These are phyloP conservation scores for Verbascum thapsus DNA, from an alignment of 257 asterid genomes.

Conservation along the genomic window DNA sequence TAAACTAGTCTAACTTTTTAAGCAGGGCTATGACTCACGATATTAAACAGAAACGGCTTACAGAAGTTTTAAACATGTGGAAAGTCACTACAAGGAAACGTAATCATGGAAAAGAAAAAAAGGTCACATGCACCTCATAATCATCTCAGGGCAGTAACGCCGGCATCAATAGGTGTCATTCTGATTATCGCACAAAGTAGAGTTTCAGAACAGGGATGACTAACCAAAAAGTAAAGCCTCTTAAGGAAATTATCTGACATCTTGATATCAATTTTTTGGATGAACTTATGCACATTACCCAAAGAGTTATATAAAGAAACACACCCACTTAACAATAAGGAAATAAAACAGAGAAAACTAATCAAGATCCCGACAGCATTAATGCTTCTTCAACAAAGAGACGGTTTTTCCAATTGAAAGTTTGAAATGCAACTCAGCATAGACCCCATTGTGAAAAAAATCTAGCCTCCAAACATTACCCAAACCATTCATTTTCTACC, in stretches of 20 bases:
- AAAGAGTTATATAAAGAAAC: neutral
- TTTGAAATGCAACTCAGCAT: too few species aligned
- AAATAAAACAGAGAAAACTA: neutral
- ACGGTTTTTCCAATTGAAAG: neutral
- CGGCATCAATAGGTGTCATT: slow-evolving; percentile 1
- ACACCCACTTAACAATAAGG: neutral
- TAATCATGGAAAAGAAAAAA: neutral
- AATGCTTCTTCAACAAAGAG: neutral
- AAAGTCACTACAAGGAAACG: too few species aligned
- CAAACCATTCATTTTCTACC: too few species aligned
- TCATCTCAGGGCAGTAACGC: neutral
- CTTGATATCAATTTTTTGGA: neutral
- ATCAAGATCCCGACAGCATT: neutral
- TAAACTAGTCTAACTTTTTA: neutral
- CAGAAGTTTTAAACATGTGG: too few species aligned
- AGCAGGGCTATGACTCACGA: too few species aligned
- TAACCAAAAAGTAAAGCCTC: neutral
- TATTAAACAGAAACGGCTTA: too few species aligned
- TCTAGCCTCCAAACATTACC: too few species aligned
- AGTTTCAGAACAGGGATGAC: neutral
- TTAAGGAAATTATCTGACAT: neutral
- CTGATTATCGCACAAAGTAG: neutral
- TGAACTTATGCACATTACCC: neutral
- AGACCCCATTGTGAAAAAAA: too few species aligned
- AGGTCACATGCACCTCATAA: neutral